Base-by-base conservation (phyloP, 345 rosid species). In the Salix udensis region DNA sequence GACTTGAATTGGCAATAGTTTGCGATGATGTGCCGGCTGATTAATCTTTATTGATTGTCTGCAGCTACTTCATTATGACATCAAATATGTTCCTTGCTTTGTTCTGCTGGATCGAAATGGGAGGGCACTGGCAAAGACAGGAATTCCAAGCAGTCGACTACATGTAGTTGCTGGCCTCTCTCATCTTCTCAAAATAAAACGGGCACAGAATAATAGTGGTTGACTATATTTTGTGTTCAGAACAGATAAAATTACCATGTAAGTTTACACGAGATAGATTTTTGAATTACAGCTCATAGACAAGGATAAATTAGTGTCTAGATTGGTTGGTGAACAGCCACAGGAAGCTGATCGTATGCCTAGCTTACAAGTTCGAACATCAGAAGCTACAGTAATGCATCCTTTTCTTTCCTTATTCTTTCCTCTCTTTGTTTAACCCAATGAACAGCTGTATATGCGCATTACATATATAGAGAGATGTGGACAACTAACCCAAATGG, bases 11-110 rank as follows among this genome's bases (percentile, higher is more conserved):
- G n/a, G 31, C 70, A 24, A 5, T 66, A 30, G 30, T 53, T 55
- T 65, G 31, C 21, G 11, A 15, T 50, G 37, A 44, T 26, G 15
- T 55, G 31, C 23, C 58, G 74, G 44, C 68, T 76, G 64, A 72
- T 61, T 28, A 16, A 30, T 31, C 42, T 36, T 3, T 68, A 67
- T 58, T 44, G 71, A 8, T 31, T 48, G 26, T 58, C 12, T 86
- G 88, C 89, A 93, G 98, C 94, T 93, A 72, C 96, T 95, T 62
- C 94, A 88, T 68, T 95, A 95, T 82, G 98, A 91, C 82, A 86
- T 93, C 77, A 88, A 80, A 81, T 93, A 93, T 28, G 97, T 93
- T 67, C 98, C 98, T 78, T 93, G 98, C 88, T 95, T 91, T 84
- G 94, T 91, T 74, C 67, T 93, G 81, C 78, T 95, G 94, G 99